Evolutionary conservation across 768 basidiomycete species (phyloP).

Genomic region (Lactifluus echinatus): DNA sequence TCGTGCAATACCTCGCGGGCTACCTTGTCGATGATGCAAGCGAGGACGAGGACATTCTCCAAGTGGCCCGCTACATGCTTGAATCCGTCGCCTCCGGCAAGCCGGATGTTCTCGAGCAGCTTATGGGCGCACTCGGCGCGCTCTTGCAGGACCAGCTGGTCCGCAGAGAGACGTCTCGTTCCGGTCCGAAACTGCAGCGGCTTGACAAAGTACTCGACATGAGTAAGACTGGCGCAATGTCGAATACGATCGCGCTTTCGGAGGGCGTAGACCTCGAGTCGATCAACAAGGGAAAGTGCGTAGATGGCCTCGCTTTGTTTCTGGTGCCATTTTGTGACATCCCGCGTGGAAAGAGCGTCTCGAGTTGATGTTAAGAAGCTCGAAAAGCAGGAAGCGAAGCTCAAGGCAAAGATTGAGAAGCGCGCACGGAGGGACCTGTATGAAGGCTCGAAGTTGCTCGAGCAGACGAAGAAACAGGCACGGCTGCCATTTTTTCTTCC

Average conservation of each 20-base stretch:
- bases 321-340: not conserved
- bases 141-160: conserved; percentile 58
- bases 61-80: conserved; percentile 63
- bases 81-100: conserved; percentile 64
- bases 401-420: conserved; percentile 97
- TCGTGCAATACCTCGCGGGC: conserved; percentile 81
- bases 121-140: conserved; percentile 57
- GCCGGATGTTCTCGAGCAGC: conserved; percentile 48
- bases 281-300: conserved; percentile 89
- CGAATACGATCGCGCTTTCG: conserved; percentile 66
- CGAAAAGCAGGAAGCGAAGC: conserved; percentile 95
- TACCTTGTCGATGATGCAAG: conserved; percentile 84
- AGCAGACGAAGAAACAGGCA: conserved; percentile 86
- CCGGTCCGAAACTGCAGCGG: conserved; percentile 62
- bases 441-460: conserved; percentile 92
- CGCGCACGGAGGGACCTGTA: conserved; percentile 84
- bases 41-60: conserved; percentile 82
- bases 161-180: conserved; percentile 40
- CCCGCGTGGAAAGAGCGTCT: conserved; percentile 49
- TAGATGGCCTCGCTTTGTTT: not conserved
- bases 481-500: conserved; percentile 11
- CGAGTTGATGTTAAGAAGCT: conserved; percentile 92
- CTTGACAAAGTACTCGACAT: conserved; percentile 85
- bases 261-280: conserved; percentile 87
- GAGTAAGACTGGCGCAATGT: conserved; percentile 69